Evolutionary conservation across 768 basidiomycete species (phyloP).

Genomic region (Stropharia rugosoannulata): DNA sequence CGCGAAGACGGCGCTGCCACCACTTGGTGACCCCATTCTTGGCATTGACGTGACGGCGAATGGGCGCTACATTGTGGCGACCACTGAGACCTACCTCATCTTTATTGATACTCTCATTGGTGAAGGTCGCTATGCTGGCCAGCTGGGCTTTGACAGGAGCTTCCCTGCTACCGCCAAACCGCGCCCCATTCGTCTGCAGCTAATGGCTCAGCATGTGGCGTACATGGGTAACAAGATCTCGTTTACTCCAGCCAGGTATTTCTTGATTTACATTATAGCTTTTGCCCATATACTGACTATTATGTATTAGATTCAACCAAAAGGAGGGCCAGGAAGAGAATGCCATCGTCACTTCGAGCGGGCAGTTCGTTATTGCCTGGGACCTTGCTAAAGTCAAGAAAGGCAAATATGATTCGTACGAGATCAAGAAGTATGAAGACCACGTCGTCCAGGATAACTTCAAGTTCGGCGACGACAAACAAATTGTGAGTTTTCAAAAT

Average conservation of each 20-base stretch:
- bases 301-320: slow-evolving; percentile 77
- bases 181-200: slow-evolving; percentile 81
- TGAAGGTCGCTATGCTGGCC: slow-evolving; percentile 81
- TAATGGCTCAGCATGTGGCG: slow-evolving; percentile 89
- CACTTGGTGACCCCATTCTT: slow-evolving; percentile 91
- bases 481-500: slow-evolving; percentile 65
- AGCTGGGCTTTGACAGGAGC: slow-evolving; percentile 87
- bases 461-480: slow-evolving; percentile 95
- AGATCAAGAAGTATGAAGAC: slow-evolving; percentile 96
- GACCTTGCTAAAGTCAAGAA: slow-evolving; percentile 96
- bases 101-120: slow-evolving; percentile 96
- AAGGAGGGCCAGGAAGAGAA: slow-evolving; percentile 88
- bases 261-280: slow-evolving; percentile 5
- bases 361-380: slow-evolving; percentile 93
- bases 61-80: slow-evolving; percentile 94
- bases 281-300: slow-evolving; percentile 4
- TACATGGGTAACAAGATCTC: slow-evolving; percentile 88
- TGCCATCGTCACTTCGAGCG: slow-evolving; percentile 93
- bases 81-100: slow-evolving; percentile 90
- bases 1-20: slow-evolving; percentile 96
- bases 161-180: slow-evolving; percentile 97
- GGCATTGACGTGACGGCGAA: slow-evolving; percentile 94
- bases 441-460: slow-evolving; percentile 96
- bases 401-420: slow-evolving; percentile 88
- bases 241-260: slow-evolving; percentile 92